Percentiles rank a stretch among this genome's conserved stretches.
Conservation (phyloP, 1,139 yeast genomes). For the Candida labiduridarum region DNA sequence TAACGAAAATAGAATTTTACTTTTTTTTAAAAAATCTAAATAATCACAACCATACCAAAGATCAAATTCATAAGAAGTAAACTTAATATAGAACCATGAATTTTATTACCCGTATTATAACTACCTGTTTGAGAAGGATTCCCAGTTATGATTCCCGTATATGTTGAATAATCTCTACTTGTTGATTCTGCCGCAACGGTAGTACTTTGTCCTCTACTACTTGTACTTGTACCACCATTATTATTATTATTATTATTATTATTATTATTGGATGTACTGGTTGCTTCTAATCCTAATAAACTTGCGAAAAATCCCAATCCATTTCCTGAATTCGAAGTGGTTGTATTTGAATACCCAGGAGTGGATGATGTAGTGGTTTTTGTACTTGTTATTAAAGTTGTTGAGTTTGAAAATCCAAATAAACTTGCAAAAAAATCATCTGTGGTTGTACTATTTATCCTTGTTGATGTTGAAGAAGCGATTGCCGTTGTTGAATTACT, state of each 20-base stretch:
- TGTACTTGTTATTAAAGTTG: neutral
- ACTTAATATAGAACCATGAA: neutral
- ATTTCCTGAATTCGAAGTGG: neutral
- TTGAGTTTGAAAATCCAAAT: neutral
- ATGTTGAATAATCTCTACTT: constrained; percentile 3
- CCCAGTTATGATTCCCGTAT: neutral
- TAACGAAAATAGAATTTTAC: neutral
- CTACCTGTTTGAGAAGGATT: constrained; percentile 3
- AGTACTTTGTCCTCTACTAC: neutral
- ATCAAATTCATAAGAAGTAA: neutral
- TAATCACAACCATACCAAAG: neutral
- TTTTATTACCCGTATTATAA: neutral
- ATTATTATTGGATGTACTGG: neutral
- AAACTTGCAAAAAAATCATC: neutral
- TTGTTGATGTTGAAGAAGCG: neutral
- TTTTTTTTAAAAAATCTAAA: neutral
- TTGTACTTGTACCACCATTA: neutral
- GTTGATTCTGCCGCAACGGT: neutral
- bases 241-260: neutral
- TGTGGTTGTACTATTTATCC: too few species aligned
- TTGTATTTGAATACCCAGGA: neutral
- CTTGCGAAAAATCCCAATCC: neutral
- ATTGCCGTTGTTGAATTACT: neutral
- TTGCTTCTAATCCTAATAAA: neutral
- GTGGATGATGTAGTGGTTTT: neutral